Evolutionary conservation across 768 basidiomycete genomes (phyloP).

Genomic region (Tylopilus rubrobrunneus): DNA sequence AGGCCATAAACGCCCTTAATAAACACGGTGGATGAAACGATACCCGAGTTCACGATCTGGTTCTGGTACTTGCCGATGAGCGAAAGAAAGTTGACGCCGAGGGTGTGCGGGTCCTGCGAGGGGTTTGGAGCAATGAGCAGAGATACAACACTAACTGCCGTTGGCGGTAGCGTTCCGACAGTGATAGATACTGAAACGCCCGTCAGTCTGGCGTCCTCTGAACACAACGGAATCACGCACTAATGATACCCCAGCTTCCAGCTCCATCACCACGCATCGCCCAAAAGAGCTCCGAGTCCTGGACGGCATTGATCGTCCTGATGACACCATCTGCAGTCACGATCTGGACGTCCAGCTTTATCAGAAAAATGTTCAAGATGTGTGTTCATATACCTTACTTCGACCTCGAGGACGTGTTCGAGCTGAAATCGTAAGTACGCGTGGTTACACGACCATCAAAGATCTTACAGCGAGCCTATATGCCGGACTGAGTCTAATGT

Average conservation of each 20-base stretch:
- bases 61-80: constrained; percentile 20
- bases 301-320: constrained; percentile 37
- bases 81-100: constrained; percentile 13
- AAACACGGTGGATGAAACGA: constrained; percentile 1
- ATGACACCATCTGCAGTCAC: constrained; percentile 40
- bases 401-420: constrained; percentile 45
- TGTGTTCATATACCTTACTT: constrained; percentile 2
- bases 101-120: constrained; percentile 7
- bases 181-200: constrained; percentile 13
- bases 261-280: constrained; percentile 52
- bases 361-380: neutral
- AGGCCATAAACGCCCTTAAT: constrained; percentile 1
- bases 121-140: constrained; percentile 10
- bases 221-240: constrained; percentile 4
- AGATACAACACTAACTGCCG: constrained; percentile 3
- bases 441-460: neutral
- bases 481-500: constrained; percentile 17
- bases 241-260: constrained; percentile 46
- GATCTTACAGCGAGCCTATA: constrained; percentile 3
- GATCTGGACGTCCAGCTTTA: constrained; percentile 13
- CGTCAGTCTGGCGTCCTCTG: no score
- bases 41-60: constrained; percentile 6
- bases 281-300: constrained; percentile 48
- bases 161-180: constrained; percentile 10
- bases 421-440: constrained; percentile 24